phyloP scores from a whole-genome alignment of 2,329 filamentous ascomycete species.

The Pezicula neosporulosa region DNA sequence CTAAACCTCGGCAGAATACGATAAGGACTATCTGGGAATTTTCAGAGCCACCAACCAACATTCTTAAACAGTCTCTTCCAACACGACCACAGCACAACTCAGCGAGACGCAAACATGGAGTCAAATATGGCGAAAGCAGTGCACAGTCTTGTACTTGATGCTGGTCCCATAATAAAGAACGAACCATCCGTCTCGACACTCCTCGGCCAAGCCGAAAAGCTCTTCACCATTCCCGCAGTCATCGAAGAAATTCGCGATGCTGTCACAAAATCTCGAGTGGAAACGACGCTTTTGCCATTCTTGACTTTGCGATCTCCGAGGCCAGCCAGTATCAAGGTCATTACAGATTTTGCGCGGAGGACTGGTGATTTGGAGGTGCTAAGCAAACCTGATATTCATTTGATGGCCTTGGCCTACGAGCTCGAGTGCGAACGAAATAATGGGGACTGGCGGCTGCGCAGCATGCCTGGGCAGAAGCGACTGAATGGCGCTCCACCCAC shows the following conservation, averaged over 20 bases:
- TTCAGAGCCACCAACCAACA: not conserved
- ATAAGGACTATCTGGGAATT: not conserved
- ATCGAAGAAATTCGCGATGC: constrained; percentile 84
- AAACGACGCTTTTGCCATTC: constrained; percentile 84
- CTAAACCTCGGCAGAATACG: not conserved
- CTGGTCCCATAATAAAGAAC: constrained; percentile 91
- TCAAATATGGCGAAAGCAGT: constrained; percentile 57
- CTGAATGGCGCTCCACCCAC: constrained; percentile 62
- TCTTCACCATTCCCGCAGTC: constrained; percentile 83
- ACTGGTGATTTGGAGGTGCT: constrained; percentile 88
- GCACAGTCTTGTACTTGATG: constrained; percentile 82
- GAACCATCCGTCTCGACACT: constrained; percentile 82
- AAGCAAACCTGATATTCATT: constrained; percentile 83
- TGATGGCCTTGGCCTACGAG: constrained; percentile 89
- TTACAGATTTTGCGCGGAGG: constrained; percentile 80
- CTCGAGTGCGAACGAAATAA: constrained; percentile 87
- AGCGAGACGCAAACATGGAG: constrained; percentile 20
- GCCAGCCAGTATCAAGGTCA: constrained; percentile 73
- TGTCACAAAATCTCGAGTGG: constrained; percentile 73
- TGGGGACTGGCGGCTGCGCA: constrained; percentile 83
- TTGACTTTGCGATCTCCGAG: constrained; percentile 71
- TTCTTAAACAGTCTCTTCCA: not conserved
- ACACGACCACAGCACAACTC: not conserved
- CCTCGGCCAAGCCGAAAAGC: constrained; percentile 68
- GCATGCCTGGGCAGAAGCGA: constrained; percentile 72